Base-by-base conservation (phyloP, 1,284 basidiomycete genomes). In the Pulchroboletus neoregius region DNA sequence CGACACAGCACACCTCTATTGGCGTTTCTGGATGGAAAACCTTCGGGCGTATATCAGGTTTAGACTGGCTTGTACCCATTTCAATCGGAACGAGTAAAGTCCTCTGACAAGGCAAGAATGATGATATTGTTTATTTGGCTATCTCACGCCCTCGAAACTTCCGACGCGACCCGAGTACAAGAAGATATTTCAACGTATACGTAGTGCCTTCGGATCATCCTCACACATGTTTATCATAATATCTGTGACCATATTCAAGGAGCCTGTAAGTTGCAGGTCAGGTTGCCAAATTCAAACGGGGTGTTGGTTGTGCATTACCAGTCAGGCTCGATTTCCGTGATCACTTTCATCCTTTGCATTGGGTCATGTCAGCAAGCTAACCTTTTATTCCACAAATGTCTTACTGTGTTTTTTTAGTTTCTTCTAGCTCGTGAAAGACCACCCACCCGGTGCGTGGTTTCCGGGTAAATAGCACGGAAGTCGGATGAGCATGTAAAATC, bases 391-490 rank as follows among this genome's bases (percentile, higher is more conserved):
- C 12, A 48, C 11, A 10, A 34, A 26, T 33, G 11, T 65, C 84
- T 57, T 58, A 89, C 87, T 89, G 85, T 23, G 80, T 84, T 68
- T 95, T 97, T 54, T 91, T 94, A 1, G 95, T 97, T 67, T 97
- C 93, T 57, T 95, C 82, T 68, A 98, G 87, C 65, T 99, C 94
- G 62, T 96, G 92, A 62, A 87, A 99, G 18, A 99, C 75, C 6
- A 98, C 91, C 91, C 92, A 99, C 9, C 90, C 90, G 0, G 87
- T 87, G 13, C 82, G 75, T 2, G 95, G 89, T 57, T 89, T 91
- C 31, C 96, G 75, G 2, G 93, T 96, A 63, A 99, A 99, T 48
- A 98, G 72, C 9, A 97, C 91, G 2, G 94, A 97, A 10, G 85
- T 91, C 0, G 95, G 96, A 64, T 99, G 95, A 2, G 91, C 88